These are phyloP conservation scores for Datisca glomerata DNA, from an alignment of 306 rosid genomes.

Conservation along the genomic window DNA sequence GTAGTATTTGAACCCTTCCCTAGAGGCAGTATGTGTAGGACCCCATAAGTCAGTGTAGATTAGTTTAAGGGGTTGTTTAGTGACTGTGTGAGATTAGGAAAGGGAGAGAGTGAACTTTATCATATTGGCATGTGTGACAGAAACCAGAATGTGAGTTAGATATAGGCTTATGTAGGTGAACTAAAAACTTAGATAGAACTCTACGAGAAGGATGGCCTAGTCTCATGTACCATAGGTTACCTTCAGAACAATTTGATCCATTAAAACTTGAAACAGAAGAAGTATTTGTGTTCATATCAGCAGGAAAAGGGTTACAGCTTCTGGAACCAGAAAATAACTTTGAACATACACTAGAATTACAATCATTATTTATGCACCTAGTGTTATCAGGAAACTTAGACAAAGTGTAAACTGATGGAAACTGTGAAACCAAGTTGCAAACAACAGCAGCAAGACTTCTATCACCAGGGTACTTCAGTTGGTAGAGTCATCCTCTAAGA, in stretches of 20 bases:
- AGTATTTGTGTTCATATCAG: no score
- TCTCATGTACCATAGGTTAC: background rate
- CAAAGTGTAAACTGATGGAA: background rate
- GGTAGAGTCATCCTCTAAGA: background rate
- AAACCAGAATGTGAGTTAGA: background rate
- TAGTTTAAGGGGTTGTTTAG: background rate
- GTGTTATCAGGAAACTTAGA: no score
- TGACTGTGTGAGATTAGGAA: background rate
- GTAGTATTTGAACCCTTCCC: no score
- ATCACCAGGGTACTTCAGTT: background rate
- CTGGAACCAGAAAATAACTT: no score
- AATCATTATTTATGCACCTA: background rate
- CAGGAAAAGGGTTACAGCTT: no score
- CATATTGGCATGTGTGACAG: background rate
- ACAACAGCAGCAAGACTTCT: background rate
- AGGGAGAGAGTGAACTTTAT: background rate
- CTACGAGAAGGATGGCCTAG: background rate
- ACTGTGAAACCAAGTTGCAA: background rate
- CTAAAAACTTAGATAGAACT: background rate
- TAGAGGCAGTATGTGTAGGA: no score
- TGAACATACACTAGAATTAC: background rate
- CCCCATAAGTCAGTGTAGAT: no score
- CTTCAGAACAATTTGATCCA: no score
- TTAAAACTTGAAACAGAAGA: no score
- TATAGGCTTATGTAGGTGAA: background rate